These are phyloP conservation scores for Pseudonitzschia pungens DNA, from an alignment of 108 stramenopile genomes.

Conservation along the genomic window DNA sequence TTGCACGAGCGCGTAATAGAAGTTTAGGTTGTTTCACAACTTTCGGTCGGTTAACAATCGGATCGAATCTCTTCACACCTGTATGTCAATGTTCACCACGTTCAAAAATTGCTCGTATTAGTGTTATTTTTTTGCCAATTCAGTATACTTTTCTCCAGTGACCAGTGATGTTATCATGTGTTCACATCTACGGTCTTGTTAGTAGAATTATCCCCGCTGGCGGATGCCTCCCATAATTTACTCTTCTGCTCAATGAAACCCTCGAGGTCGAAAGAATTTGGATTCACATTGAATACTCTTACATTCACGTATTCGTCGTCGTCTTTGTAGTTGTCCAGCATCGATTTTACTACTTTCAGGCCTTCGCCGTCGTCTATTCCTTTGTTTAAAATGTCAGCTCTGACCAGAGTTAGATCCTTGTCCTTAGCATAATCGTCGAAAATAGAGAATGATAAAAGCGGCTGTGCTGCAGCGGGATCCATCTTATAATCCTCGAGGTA, in stretches of 20 bases:
- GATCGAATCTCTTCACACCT: too few species aligned
- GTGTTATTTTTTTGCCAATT: too few species aligned
- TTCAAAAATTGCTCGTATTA: too few species aligned
- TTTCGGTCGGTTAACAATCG: too few species aligned
- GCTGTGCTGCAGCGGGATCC: constrained; percentile 79
- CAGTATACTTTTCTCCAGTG: neutral
- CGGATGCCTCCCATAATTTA: constrained; percentile 46
- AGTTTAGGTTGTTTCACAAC: too few species aligned
- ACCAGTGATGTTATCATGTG: neutral
- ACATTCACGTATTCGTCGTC: constrained; percentile 58
- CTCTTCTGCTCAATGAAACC: constrained; percentile 61
- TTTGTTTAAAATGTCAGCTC: constrained; percentile 75
- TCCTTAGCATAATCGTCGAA: constrained; percentile 71
- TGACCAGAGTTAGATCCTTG: constrained; percentile 62
- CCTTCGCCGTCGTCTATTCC: constrained; percentile 78
- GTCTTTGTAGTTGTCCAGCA: constrained; percentile 59
- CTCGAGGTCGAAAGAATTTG: constrained; percentile 74
- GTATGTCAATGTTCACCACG: too few species aligned
- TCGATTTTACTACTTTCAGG: constrained; percentile 44
- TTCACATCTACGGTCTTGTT: neutral
- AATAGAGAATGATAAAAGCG: constrained; percentile 71
- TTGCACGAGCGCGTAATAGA: too few species aligned
- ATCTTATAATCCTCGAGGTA: constrained; percentile 85
- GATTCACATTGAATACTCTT: constrained; percentile 73
- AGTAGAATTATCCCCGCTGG: neutral